Conservation (phyloP, 768 basidiomycete genomes). For the Tylopilus subfusipes region DNA sequence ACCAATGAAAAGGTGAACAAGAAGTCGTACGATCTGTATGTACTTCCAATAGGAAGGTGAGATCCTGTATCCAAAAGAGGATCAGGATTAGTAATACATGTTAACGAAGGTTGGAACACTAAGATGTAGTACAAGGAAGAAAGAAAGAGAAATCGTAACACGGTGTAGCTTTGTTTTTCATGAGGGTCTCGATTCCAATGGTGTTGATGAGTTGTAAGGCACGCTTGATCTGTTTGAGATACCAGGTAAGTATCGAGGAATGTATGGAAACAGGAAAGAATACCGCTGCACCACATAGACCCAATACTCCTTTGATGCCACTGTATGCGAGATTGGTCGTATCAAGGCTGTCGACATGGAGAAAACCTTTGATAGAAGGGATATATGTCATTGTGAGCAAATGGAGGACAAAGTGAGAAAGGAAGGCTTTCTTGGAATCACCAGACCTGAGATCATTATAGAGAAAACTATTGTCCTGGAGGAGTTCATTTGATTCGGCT, state of each 20-base stretch:
- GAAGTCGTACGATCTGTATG: too few relatives aligned
- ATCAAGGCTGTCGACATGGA: background rate
- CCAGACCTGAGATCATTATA: background rate
- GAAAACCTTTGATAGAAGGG: background rate
- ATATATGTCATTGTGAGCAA: background rate
- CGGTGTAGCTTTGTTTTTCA: background rate
- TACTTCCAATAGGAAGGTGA: too few relatives aligned
- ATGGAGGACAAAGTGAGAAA: background rate
- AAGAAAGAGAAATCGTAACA: too few relatives aligned
- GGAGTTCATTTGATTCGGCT: background rate
- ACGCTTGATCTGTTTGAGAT: background rate
- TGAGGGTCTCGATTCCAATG: background rate
- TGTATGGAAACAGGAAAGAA: background rate
- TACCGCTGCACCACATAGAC: background rate
- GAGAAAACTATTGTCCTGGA: background rate
- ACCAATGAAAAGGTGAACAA: too few relatives aligned
- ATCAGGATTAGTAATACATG: too few relatives aligned
- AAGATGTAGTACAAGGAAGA: too few relatives aligned
- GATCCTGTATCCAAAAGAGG: too few relatives aligned
- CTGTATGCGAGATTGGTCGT: background rate
- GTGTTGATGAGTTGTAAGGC: background rate
- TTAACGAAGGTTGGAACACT: too few relatives aligned
- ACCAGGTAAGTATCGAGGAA: background rate
- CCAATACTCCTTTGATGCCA: background rate
- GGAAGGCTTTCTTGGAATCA: background rate